Evolutionary conservation across 73 alveolate species (phyloP).

Genomic region (Symbiodinium pilosum): DNA sequence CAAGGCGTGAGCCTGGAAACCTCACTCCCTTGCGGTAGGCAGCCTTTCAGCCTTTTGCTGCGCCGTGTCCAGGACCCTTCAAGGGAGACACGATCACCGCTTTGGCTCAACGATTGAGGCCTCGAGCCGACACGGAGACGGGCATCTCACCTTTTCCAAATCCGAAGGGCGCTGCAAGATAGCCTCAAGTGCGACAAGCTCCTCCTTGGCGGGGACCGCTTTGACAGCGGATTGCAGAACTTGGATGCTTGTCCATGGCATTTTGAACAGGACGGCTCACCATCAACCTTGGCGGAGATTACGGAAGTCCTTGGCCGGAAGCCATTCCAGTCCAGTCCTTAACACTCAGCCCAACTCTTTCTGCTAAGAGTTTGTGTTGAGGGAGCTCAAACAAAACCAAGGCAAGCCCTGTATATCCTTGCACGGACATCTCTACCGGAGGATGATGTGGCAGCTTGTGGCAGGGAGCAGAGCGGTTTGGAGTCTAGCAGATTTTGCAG

Average conservation of each 20-base stretch:
- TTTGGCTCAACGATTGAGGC: background rate
- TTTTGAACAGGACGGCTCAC: background rate
- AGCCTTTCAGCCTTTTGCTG: too few species aligned
- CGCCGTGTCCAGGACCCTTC: background rate
- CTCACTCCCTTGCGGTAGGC: too few species aligned
- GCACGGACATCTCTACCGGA: background rate
- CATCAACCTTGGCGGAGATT: background rate
- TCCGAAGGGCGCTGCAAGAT: background rate
- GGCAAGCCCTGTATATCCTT: background rate
- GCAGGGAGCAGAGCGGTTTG: too few species aligned
- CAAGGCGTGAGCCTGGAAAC: background rate
- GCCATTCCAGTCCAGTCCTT: background rate
- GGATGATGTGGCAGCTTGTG: background rate
- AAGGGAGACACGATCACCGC: background rate
- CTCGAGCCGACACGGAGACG: background rate
- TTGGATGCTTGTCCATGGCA: background rate
- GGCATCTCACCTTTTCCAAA: too few species aligned
- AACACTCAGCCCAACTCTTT: background rate
- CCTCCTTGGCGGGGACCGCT: background rate
- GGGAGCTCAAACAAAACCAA: background rate
- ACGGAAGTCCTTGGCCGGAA: background rate
- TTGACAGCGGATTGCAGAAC: too few species aligned
- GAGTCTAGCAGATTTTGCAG: too few species aligned
- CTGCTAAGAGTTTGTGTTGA: background rate
- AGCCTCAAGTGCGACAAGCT: constrained; percentile 10